Base-by-base conservation (phyloP, 306 rosid species). In the Cicer judaicum region DNA sequence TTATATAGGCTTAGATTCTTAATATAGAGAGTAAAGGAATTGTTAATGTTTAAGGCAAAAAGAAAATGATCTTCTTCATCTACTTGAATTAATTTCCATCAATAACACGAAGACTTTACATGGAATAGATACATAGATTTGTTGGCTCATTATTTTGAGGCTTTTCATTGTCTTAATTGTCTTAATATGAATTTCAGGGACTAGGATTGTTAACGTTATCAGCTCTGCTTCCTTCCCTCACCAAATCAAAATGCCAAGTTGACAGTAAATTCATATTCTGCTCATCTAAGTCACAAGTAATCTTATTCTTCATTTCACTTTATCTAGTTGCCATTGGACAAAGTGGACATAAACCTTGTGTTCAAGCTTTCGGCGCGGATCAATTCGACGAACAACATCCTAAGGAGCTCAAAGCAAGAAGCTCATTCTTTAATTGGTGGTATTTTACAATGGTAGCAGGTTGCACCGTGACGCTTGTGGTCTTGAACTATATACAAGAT, bases 341-440 rank as follows among this genome's bases (percentile, higher is more conserved):
- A 64, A 34, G 69, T 8, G 69, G 69, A 64, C 50, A 64, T 15
- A 64, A 41, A 16, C 69, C 69, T 16, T 64, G 69, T 40, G 69
- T 64, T 40, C 69, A 64, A 39, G 69, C 69, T 64, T 64, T 64
- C 0, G 69, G 93, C 1, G 69, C 69, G 0, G 69, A 64, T 16
- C 69, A 92, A 71, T 92, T 89, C 41, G 96, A 92, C 56, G 89
- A 79, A 8, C 36, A 79, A 6, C 81, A 92, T 68, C 88, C 88
- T 8, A 50, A 82, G 78, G 97, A 92, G 73, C 59, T 76, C 82
- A 85, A 77, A 44, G 93, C 88, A 10, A 86, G 89, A 86, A 79
- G 93, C 88, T 83, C 97, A 14, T 92, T 92, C 83, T 92, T 92
- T 77, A 92, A 89, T 62, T 92, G 96, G 97, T 89, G 97, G 97